These are phyloP conservation scores for Prototheca cutis DNA, from an alignment of 163 green algal genomes.

Conservation along the genomic window DNA sequence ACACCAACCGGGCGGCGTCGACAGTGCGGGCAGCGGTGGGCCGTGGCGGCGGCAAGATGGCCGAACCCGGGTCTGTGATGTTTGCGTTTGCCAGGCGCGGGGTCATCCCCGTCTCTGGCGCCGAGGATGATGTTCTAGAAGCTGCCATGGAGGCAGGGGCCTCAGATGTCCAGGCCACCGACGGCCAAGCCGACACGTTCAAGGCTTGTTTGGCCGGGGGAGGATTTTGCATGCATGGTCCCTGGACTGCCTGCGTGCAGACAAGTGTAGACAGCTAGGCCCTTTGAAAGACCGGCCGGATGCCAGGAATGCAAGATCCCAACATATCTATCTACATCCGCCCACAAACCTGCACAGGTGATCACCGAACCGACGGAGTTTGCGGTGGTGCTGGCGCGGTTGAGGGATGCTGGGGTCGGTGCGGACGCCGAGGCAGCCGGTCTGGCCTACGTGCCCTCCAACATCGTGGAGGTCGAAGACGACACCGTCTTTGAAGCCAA, in stretches of 20 bases:
- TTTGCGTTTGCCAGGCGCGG: slow-evolving; percentile 80
- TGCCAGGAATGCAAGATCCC: too few relatives aligned
- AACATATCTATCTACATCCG: too few relatives aligned
- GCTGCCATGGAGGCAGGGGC: slow-evolving; percentile 2
- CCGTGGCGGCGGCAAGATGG: slow-evolving; percentile 75
- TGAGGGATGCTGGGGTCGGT: slow-evolving; percentile 16
- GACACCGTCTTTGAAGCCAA: slow-evolving; percentile 33
- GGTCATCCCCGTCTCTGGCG: slow-evolving; percentile 29
- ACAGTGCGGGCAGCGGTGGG: slow-evolving; percentile 68
- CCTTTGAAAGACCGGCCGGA: too few relatives aligned
- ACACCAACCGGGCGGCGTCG: slow-evolving; percentile 65
- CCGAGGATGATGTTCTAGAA: slow-evolving; percentile 14
- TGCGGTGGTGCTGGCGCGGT: slow-evolving; percentile 2
- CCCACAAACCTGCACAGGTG: not conserved
- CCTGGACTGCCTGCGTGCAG: too few relatives aligned
- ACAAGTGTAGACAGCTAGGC: too few relatives aligned
- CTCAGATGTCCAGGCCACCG: slow-evolving; percentile 30
- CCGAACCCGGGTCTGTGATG: slow-evolving; percentile 70
- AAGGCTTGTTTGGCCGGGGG: too few relatives aligned
- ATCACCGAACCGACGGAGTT: slow-evolving; percentile 8
- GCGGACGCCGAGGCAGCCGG: slow-evolving; percentile 19
- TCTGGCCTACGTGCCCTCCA: slow-evolving; percentile 25
- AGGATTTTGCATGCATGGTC: too few relatives aligned
- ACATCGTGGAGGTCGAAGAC: slow-evolving; percentile 33
- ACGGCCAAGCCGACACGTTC: too few relatives aligned